A percentile compares a stretch with the other conserved stretches of the same genome.
Conservation (phyloP, 2,329 filamentous ascomycete species). For the Corniculantispora saksenae region DNA sequence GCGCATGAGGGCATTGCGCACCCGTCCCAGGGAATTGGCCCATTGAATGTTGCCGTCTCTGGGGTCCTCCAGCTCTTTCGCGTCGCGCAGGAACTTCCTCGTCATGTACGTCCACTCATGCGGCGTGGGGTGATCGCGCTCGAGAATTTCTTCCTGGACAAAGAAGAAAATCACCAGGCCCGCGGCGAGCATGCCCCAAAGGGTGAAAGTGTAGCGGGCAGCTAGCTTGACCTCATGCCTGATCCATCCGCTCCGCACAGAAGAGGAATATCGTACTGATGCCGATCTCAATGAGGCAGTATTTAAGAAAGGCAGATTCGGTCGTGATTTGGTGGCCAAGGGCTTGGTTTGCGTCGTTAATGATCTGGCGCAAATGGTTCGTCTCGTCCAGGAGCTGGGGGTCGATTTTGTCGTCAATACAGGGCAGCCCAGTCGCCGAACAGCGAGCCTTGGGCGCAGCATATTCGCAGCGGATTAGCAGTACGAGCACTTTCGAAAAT, state of each 20-base stretch:
- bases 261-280: slow-evolving; percentile 74
- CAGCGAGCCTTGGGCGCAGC: slow-evolving; percentile 42
- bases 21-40: slow-evolving; percentile 63
- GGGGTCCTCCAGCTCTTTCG: slow-evolving; percentile 59
- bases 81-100: slow-evolving; percentile 66
- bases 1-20: slow-evolving; percentile 60
- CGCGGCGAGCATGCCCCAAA: slow-evolving; percentile 65
- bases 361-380: slow-evolving; percentile 25
- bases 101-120: slow-evolving; percentile 77
- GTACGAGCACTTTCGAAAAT: not conserved
- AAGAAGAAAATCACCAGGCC: slow-evolving; percentile 63
- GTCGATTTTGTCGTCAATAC: slow-evolving; percentile 22
- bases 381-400: not conserved
- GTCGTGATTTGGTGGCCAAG: slow-evolving; percentile 33
- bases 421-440: slow-evolving; percentile 33
- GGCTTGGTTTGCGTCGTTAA: slow-evolving; percentile 32
- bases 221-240: slow-evolving; percentile 70
- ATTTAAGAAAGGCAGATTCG: slow-evolving; percentile 50
- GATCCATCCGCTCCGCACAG: slow-evolving; percentile 70
- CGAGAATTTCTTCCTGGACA: slow-evolving; percentile 71
- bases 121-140: slow-evolving; percentile 77
- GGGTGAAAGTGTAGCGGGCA: slow-evolving; percentile 64
- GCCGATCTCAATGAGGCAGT: slow-evolving; percentile 51
- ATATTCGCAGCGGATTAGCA: not conserved
- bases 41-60: slow-evolving; percentile 62